Conservation (phyloP, 257 asterid species). For the Plectranthus barbatus region DNA sequence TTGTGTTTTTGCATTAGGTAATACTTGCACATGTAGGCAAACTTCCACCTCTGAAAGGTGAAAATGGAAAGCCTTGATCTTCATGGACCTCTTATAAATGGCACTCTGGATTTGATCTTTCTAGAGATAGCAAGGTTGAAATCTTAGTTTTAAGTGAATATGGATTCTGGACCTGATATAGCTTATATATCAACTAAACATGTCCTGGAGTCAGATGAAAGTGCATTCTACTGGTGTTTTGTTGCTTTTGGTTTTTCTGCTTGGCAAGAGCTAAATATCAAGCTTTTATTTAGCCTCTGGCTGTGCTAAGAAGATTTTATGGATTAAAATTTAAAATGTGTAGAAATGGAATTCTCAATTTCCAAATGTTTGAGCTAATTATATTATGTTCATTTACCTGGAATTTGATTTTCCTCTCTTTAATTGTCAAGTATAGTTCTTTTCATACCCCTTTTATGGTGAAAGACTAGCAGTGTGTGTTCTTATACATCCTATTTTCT, state of each 20-base stretch:
- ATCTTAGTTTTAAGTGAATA: neutral
- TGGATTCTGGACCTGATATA: neutral
- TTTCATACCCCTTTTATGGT: neutral
- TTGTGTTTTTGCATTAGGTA: neutral
- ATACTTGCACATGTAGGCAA: neutral
- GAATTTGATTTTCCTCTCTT: neutral
- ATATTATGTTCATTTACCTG: neutral
- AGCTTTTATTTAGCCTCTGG: neutral
- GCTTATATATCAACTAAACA: neutral
- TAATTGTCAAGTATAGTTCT: neutral
- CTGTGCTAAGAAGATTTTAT: neutral
- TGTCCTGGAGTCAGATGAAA: neutral
- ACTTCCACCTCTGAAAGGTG: neutral
- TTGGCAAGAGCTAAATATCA: conserved; percentile 3
- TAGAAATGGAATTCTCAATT: too few relatives aligned
- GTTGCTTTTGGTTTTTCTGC: neutral
- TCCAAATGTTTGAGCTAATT: neutral
- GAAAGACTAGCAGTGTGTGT: neutral
- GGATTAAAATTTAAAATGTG: neutral
- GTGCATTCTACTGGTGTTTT: neutral
- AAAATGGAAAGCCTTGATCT: neutral
- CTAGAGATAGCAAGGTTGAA: neutral
- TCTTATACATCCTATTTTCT: neutral
- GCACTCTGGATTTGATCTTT: neutral
- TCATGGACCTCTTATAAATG: neutral